Percentiles rank a stretch among this genome's conserved stretches.
Evolutionary conservation across 2,329 filamentous ascomycete species (phyloP).

Genomic region (Amauroascus niger): DNA sequence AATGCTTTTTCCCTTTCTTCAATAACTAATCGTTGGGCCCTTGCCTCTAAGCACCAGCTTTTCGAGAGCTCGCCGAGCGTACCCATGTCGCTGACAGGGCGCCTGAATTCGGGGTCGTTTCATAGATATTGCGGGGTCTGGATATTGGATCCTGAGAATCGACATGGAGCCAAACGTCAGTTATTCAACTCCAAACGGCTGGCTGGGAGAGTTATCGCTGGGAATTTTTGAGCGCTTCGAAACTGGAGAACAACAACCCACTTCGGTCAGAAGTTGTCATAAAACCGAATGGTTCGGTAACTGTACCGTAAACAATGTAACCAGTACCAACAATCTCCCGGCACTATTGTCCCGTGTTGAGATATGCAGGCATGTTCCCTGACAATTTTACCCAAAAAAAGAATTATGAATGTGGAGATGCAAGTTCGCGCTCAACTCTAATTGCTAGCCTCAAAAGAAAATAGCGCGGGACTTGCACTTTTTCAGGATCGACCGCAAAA

Average conservation of each 20-base stretch:
- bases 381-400: slow-evolving; percentile 8
- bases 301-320: background rate
- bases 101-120: background rate
- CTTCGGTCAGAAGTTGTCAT: background rate
- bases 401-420: slow-evolving; percentile 13
- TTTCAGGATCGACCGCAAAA: slow-evolving; percentile 1
- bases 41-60: too few species aligned
- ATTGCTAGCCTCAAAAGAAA: background rate
- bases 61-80: too few species aligned
- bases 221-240: background rate
- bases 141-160: background rate
- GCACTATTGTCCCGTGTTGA: slow-evolving; percentile 7
- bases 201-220: background rate
- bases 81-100: too few species aligned
- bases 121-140: background rate
- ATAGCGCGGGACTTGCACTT: background rate
- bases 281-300: background rate
- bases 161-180: too few species aligned
- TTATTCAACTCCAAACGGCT: too few species aligned
- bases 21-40: too few species aligned
- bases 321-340: background rate
- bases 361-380: slow-evolving; percentile 6
- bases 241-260: too few species aligned
- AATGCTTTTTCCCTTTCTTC: too few species aligned
- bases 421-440: slow-evolving; percentile 3